Evolutionary conservation across 768 basidiomycete genomes (phyloP).

Genomic region (Amyloporia xantha): DNA sequence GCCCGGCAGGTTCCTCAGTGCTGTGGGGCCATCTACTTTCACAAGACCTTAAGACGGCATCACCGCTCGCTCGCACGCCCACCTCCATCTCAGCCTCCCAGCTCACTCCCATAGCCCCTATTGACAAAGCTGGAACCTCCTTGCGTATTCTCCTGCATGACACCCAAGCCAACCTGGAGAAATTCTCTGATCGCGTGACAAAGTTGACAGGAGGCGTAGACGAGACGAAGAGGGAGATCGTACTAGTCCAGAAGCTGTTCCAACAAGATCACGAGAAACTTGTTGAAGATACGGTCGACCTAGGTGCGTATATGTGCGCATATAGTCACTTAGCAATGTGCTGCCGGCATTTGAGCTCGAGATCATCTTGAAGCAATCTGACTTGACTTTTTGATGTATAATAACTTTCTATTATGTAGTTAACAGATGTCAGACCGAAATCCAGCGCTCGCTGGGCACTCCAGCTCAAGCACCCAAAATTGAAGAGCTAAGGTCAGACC

Average conservation of each 20-base stretch:
- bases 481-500: slow-evolving; percentile 11
- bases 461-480: slow-evolving; percentile 41
- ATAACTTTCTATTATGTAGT: too few species aligned
- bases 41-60: slow-evolving; percentile 2
- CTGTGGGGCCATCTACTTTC: slow-evolving; percentile 16
- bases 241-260: slow-evolving; percentile 47
- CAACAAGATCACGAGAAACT: slow-evolving; percentile 54
- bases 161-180: slow-evolving; percentile 65
- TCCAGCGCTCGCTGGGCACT: slow-evolving; percentile 50
- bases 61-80: slow-evolving; percentile 2
- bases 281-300: slow-evolving; percentile 46
- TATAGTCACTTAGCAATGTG: too few species aligned
- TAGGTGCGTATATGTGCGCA: slow-evolving; percentile 36
- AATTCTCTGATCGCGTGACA: slow-evolving; percentile 52
- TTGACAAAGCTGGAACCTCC: slow-evolving; percentile 63
- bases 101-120: slow-evolving; percentile 33
- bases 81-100: slow-evolving; percentile 15
- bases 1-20: slow-evolving; percentile 2
- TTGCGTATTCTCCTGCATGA: slow-evolving; percentile 70
- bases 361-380: too few species aligned
- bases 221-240: slow-evolving; percentile 46
- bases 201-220: slow-evolving; percentile 45
- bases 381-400: too few species aligned
- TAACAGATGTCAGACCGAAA: slow-evolving; percentile 54
- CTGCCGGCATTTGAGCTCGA: too few species aligned